These are phyloP conservation scores for Kluyveromyces sp. DNA, from an alignment of 1,139 yeast species.

Conservation along the genomic window DNA sequence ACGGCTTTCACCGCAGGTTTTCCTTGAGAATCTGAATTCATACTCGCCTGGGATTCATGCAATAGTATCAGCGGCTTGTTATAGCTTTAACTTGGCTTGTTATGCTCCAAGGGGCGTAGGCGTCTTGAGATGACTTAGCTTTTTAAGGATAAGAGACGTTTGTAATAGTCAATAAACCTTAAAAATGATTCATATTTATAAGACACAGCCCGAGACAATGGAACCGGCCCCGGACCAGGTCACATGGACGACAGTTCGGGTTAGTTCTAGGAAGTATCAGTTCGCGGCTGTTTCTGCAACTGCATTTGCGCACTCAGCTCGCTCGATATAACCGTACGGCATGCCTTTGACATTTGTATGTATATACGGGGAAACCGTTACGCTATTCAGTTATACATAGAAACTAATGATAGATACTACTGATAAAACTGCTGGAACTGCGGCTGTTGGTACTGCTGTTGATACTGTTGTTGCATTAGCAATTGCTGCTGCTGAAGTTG, in stretches of 20 bases:
- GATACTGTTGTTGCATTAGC: conserved; percentile 14
- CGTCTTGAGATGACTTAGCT: background rate
- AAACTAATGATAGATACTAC: no score
- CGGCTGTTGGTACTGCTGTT: conserved; percentile 17
- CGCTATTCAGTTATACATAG: no score
- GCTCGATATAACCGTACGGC: no score
- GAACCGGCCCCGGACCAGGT: no score
- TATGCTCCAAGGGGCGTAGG: background rate
- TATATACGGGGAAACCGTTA: no score
- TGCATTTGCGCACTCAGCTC: background rate
- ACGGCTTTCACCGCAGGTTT: conserved; percentile 10
- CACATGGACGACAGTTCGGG: background rate
- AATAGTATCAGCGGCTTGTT: background rate
- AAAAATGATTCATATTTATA: background rate
- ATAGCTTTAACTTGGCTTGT: background rate
- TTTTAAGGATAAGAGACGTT: background rate
- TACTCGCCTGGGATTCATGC: background rate
- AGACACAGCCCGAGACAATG: background rate
- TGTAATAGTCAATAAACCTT: background rate
- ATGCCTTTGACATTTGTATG: no score
- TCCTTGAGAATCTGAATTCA: conserved; percentile 10
- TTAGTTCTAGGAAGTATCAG: background rate
- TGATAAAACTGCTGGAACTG: conserved; percentile 10
- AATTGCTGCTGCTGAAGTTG: conserved; percentile 16
- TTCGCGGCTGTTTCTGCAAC: background rate